phyloP scores from a whole-genome alignment of 1,139 yeast genomes.

The Lodderomyces oxycetoniae region DNA sequence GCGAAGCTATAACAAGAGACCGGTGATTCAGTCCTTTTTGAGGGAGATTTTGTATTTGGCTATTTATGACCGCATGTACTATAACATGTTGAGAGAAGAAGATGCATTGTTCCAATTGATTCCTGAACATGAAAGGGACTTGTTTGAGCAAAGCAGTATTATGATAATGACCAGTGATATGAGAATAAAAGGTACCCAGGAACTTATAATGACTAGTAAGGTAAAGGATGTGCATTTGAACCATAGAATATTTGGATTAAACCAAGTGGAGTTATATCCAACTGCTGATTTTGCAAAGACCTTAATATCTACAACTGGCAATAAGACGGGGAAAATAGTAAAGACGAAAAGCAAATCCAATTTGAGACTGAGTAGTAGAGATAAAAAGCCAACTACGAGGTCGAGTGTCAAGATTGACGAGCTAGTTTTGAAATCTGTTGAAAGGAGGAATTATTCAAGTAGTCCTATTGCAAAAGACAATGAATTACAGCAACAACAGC shows the following conservation, averaged over 20 bases:
- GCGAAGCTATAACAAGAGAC: slow-evolving; percentile 13
- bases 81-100: slow-evolving; percentile 9
- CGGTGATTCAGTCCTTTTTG: slow-evolving; percentile 14
- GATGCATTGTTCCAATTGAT: slow-evolving; percentile 10
- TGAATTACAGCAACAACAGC: too few relatives aligned
- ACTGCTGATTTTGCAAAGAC: neutral
- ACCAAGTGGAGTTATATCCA: slow-evolving; percentile 2
- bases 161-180: slow-evolving; percentile 17
- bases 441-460: too few relatives aligned
- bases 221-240: slow-evolving; percentile 13
- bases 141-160: slow-evolving; percentile 9
- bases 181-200: slow-evolving; percentile 8
- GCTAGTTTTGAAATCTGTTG: neutral
- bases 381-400: neutral
- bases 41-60: slow-evolving; percentile 29
- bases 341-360: neutral
- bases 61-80: slow-evolving; percentile 25
- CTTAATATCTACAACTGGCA: neutral
- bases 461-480: too few relatives aligned
- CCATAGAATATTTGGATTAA: slow-evolving; percentile 12
- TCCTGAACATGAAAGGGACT: slow-evolving; percentile 8
- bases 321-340: neutral
- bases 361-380: neutral
- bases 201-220: slow-evolving; percentile 18
- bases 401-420: neutral